A percentile compares a stretch with the other conserved stretches of the same genome.
phyloP scores from a whole-genome alignment of 75 land plant genomes.

The Adiantum capillusveneris region DNA sequence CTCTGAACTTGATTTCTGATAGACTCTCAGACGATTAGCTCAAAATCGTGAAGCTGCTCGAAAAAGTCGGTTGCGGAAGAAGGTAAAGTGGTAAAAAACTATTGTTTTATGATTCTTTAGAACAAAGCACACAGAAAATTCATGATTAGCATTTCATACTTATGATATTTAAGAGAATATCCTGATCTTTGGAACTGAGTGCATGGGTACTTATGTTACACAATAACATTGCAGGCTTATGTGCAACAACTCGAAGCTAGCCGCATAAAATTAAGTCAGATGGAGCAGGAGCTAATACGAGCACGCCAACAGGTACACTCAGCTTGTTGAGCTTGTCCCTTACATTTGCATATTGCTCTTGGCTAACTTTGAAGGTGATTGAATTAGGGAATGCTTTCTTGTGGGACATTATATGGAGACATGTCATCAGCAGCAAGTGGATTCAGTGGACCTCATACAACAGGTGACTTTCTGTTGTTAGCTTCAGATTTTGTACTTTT shows the following conservation, averaged over 20 bases:
- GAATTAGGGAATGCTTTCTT: too few species aligned
- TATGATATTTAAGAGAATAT: not conserved
- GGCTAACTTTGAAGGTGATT: too few species aligned
- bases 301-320: slow-evolving; percentile 76
- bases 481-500: too few species aligned
- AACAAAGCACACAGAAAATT: not conserved
- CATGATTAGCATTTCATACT: not conserved
- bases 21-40: slow-evolving; percentile 63
- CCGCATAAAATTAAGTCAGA: slow-evolving; percentile 66
- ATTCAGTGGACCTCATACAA: too few species aligned
- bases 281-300: slow-evolving; percentile 82
- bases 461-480: too few species aligned
- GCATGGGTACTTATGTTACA: not conserved
- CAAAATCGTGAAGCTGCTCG: slow-evolving; percentile 81
- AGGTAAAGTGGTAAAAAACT: slow-evolving; percentile 27
- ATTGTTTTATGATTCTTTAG: not conserved
- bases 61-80: slow-evolving; percentile 60
- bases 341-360: too few species aligned
- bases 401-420: too few species aligned
- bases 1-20: not conserved
- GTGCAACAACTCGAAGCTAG: slow-evolving; percentile 90
- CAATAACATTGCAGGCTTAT: slow-evolving; percentile 47
- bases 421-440: too few species aligned
- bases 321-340: not conserved
- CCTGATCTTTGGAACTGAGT: not conserved